phyloP scores from a whole-genome alignment of 805 yeast genomes.

The Geotrichum ghanense region DNA sequence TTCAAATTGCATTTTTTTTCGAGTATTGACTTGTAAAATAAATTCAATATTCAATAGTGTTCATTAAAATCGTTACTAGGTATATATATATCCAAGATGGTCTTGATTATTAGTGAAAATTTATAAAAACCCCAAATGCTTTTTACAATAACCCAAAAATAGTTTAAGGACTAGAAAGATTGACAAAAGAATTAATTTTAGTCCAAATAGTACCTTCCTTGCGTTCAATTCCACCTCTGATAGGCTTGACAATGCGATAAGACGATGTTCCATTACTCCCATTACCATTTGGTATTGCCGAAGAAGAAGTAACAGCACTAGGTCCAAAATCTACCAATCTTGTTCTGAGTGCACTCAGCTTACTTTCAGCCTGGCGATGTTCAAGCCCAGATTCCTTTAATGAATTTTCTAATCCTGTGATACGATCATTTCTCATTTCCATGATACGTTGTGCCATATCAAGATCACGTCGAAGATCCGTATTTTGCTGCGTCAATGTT shows the following conservation, averaged over 20 bases:
- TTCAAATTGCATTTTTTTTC: too few relatives aligned
- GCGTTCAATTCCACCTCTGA: background rate
- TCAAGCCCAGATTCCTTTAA: slow-evolving; percentile 34
- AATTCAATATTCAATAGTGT: too few relatives aligned
- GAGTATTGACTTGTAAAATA: too few relatives aligned
- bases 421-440: slow-evolving; percentile 45
- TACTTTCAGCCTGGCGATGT: background rate
- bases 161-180: background rate
- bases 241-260: slow-evolving; percentile 1
- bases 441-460: slow-evolving; percentile 43
- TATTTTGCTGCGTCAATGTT: slow-evolving; percentile 53
- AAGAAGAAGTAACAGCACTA: background rate
- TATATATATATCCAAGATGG: too few relatives aligned
- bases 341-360: background rate
- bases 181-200: background rate
- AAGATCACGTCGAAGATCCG: slow-evolving; percentile 43
- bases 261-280: too few relatives aligned
- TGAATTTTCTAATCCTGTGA: slow-evolving; percentile 36
- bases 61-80: too few relatives aligned
- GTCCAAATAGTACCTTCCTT: slow-evolving; percentile 1
- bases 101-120: too few relatives aligned
- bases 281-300: background rate
- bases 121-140: too few relatives aligned
- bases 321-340: background rate
- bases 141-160: too few relatives aligned